Evolutionary conservation across 768 basidiomycete genomes (phyloP), one percentile per base, ranked within the genome.

Genomic region (Collybia nuda): DNA sequence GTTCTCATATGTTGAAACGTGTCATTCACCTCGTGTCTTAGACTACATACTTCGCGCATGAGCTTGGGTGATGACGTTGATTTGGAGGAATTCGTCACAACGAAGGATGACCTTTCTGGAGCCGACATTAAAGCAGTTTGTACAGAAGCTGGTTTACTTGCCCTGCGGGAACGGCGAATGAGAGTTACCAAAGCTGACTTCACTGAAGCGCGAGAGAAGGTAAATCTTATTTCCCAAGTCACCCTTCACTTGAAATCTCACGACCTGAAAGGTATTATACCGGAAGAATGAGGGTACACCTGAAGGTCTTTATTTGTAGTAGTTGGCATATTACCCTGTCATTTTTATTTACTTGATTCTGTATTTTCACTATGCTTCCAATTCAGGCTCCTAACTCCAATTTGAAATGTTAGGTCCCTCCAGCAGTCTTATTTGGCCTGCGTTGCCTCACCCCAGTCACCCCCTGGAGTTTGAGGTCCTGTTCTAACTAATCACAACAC

Each of bases 111-210:
- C 61, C 72, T 97, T 18, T 93, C 90, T 11, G 97, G 97, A 40
- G 97, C 97, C 2, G 97, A 99, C 62, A 98, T 99, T 78, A 98
- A 98, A 73, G 97, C 96, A 1, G 92, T 98, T 4, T 98, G 95
- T 67, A 98, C 97, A 5, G 97, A 99, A 66, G 96, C 97, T n/a
- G 97, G 97, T 57, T 69, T 99, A 45, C 77, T 98, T 28, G 97
- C 97, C 4, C 75, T 99, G 52, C 81, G 97, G 56, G 97, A 99
- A 67, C 79, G 97, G 48, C 79, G 97, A 54, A 98, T 95, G 93
- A 78, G 90, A 64, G 96, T 98, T 12, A 90, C 83, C 28, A 94
- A 97, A 72, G 80, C 77, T 6, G 96, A 98, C 68, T 92, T 98
- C 60, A 86, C 90, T 3, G 65, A 86, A 11, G 96, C 96, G 2